Evolutionary conservation across 164 flowering plant species (phyloP).

Genomic region (Chimonanthus salicifolius): DNA sequence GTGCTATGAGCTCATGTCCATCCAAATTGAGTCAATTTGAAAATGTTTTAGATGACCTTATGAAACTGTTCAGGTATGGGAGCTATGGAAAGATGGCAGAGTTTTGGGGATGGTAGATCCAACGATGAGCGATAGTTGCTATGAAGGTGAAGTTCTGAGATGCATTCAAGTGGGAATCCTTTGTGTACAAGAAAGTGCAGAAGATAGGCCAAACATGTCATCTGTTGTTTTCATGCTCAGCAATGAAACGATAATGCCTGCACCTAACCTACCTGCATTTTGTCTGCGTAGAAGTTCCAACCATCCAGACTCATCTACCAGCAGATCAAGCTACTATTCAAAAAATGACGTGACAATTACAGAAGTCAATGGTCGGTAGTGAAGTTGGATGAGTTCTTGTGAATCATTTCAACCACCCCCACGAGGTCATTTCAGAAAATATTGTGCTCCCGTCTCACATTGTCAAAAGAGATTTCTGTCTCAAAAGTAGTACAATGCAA

Average conservation of each 20-base stretch:
- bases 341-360: conserved; percentile 5
- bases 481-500: too few relatives aligned
- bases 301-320: conserved; percentile 2
- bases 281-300: background rate
- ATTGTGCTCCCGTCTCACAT: too few relatives aligned
- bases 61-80: conserved; percentile 7
- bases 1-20: too few relatives aligned
- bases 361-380: conserved; percentile 6
- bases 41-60: too few relatives aligned
- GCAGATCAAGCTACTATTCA: conserved; percentile 6
- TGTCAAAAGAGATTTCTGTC: too few relatives aligned
- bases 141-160: conserved; percentile 5
- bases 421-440: too few relatives aligned
- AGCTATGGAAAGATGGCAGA: conserved; percentile 11
- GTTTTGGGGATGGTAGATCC: conserved; percentile 6
- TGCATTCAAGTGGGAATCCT: conserved; percentile 15
- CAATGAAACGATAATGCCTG: background rate
- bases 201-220: conserved; percentile 6
- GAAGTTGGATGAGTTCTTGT: background rate
- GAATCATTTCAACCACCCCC: too few relatives aligned
- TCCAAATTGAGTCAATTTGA: too few relatives aligned
- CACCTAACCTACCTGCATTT: background rate
- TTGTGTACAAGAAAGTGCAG: conserved; percentile 10
- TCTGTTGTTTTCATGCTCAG: conserved; percentile 11
- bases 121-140: background rate